A percentile compares a stretch with the other conserved stretches of the same genome.
phyloP scores from a whole-genome alignment of 2,329 filamentous ascomycete genomes.

The Penicillium corylophilum region DNA sequence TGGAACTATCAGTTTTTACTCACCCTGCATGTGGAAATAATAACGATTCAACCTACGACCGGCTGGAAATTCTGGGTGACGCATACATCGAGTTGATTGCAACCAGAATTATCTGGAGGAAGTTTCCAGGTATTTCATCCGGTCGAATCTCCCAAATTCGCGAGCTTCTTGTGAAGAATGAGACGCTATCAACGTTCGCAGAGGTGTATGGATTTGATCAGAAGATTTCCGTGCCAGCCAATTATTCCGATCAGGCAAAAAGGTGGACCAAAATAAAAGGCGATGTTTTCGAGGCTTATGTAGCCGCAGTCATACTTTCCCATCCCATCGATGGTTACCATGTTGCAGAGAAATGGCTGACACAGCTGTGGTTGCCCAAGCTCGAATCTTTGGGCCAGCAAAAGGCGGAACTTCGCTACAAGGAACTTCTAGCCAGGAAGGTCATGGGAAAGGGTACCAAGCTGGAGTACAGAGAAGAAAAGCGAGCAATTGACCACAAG shows the following conservation, averaged over 20 bases:
- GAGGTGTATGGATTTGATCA: constrained; percentile 68
- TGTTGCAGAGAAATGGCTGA: constrained; percentile 69
- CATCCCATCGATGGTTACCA: constrained; percentile 62
- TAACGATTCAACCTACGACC: constrained; percentile 63
- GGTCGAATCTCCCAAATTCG: constrained; percentile 74
- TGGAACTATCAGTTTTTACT: constrained; percentile 66
- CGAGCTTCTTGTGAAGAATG: constrained; percentile 77
- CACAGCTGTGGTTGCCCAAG: constrained; percentile 68
- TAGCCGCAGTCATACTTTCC: constrained; percentile 73
- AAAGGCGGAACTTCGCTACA: constrained; percentile 44
- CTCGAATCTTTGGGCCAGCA: constrained; percentile 45
- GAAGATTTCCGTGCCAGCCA: constrained; percentile 58
- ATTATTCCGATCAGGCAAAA: constrained; percentile 48
- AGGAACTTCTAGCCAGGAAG: constrained; percentile 52
- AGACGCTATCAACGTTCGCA: constrained; percentile 70
- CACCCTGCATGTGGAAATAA: constrained; percentile 54
- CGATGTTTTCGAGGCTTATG: constrained; percentile 88
- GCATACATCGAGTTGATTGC: constrained; percentile 78
- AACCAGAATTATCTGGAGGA: constrained; percentile 71
- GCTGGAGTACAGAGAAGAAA: constrained; percentile 59
- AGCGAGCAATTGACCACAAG: constrained; percentile 30
- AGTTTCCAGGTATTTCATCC: constrained; percentile 63
- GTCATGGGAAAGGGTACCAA: constrained; percentile 59
- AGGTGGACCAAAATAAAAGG: constrained; percentile 71
- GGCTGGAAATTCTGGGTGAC: constrained; percentile 85